Evolutionary conservation across 1,284 basidiomycete species (phyloP).

Genomic region (Cryptococcus sp.): DNA sequence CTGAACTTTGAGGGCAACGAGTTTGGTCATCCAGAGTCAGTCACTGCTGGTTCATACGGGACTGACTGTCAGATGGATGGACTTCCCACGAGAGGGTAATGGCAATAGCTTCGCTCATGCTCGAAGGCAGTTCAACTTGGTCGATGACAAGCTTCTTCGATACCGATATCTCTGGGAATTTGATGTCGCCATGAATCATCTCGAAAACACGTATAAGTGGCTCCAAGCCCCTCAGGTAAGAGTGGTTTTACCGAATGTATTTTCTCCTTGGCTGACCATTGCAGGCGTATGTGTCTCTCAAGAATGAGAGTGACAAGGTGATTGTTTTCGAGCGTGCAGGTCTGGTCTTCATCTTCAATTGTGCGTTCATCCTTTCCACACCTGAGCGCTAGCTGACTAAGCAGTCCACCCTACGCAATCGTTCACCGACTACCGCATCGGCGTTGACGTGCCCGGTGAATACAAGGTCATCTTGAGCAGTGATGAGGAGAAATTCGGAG

Average conservation of each 20-base stretch:
- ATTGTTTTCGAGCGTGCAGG: conserved; percentile 90
- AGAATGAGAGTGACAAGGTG: conserved; percentile 86
- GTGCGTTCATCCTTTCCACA: conserved; percentile 19
- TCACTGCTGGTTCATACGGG: conserved; percentile 1
- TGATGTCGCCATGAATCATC: conserved; percentile 86
- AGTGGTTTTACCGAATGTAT: conserved; percentile 1
- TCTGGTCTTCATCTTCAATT: conserved; percentile 94
- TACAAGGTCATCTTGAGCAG: conserved; percentile 76
- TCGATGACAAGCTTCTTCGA: conserved; percentile 77
- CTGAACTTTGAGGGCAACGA: conserved; percentile 98
- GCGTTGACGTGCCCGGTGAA: conserved; percentile 79
- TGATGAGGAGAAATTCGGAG: conserved; percentile 83
- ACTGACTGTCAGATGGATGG: conserved; percentile 71
- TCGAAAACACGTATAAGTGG: conserved; percentile 78
- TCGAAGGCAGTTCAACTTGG: conserved; percentile 90
- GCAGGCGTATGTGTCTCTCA: conserved; percentile 84
- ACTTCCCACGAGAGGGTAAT: conserved; percentile 95
- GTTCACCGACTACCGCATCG: conserved; percentile 89
- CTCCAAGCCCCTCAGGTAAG: conserved; percentile 71
- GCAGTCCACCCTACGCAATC: conserved; percentile 74
- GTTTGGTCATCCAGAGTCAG: conserved; percentile 90
- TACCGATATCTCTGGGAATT: conserved; percentile 93
- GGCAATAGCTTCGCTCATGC: conserved; percentile 93
- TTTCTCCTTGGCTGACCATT: not conserved
- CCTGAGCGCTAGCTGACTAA: conserved; percentile 1